Conservation (phyloP, 129 eudicot species). For the Flaveria trinervia region DNA sequence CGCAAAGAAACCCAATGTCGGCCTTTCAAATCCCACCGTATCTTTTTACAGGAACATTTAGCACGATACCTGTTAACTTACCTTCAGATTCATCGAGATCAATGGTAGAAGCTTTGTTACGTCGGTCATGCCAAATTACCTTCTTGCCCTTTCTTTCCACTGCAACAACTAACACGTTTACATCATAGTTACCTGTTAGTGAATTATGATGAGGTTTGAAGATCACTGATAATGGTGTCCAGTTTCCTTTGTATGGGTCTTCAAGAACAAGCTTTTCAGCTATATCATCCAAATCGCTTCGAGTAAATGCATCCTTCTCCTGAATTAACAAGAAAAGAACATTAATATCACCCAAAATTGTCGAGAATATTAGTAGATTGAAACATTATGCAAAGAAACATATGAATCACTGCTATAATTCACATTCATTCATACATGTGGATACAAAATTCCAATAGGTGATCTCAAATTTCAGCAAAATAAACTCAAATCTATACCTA, state of each 20-base stretch:
- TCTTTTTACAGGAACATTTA: conserved; percentile 74
- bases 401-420: not conserved
- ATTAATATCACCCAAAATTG: conserved; percentile 2
- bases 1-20: conserved; percentile 92
- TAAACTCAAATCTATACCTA: too few species aligned
- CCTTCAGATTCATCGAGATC: conserved; percentile 60
- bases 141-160: conserved; percentile 74
- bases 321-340: conserved; percentile 30
- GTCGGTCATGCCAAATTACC: conserved; percentile 89
- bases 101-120: conserved; percentile 65
- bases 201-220: conserved; percentile 95
- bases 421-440: too few species aligned
- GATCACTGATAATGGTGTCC: conserved; percentile 76
- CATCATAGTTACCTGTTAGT: conserved; percentile 87
- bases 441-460: not conserved
- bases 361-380: not conserved
- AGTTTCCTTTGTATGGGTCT: conserved; percentile 66
- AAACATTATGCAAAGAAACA: conserved; percentile 4
- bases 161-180: conserved; percentile 82
- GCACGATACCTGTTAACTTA: conserved; percentile 73
- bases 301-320: conserved; percentile 79
- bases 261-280: conserved; percentile 71
- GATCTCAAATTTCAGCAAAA: not conserved
- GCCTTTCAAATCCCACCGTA: conserved; percentile 69
- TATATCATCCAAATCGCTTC: conserved; percentile 60